Evolutionary conservation across 257 asterid species (phyloP).

Genomic region (Solanum gandarillasii): DNA sequence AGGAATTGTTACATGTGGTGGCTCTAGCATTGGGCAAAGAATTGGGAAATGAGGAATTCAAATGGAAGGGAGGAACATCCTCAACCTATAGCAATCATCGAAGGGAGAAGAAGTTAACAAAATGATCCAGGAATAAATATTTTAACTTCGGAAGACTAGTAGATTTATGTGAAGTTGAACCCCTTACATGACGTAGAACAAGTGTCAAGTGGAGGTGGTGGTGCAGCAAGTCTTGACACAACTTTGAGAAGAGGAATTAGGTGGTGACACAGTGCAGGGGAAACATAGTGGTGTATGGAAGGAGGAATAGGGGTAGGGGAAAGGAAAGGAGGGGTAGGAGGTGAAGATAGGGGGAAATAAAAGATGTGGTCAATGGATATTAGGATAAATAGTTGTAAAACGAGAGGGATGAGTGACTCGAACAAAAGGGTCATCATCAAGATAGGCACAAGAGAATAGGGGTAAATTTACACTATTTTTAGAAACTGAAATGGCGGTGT

Average conservation of each 20-base stretch:
- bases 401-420: background rate
- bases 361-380: background rate
- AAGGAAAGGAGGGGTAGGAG: background rate
- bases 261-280: background rate
- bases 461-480: background rate
- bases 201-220: background rate
- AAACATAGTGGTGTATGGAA: background rate
- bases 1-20: background rate
- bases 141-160: background rate
- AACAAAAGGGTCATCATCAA: background rate
- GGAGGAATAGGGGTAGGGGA: background rate
- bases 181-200: background rate
- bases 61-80: background rate
- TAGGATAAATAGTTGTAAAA: background rate
- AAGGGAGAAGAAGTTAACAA: background rate
- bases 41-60: background rate
- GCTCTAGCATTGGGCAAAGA: background rate
- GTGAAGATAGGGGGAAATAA: background rate
- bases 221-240: background rate
- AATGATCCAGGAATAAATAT: background rate
- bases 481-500: background rate
- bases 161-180: background rate
- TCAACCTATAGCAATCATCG: background rate
- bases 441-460: background rate
- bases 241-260: background rate